Evolutionary conservation across 2,329 filamentous ascomycete species (phyloP).

Genomic region (Aurifilum marmelostoma): DNA sequence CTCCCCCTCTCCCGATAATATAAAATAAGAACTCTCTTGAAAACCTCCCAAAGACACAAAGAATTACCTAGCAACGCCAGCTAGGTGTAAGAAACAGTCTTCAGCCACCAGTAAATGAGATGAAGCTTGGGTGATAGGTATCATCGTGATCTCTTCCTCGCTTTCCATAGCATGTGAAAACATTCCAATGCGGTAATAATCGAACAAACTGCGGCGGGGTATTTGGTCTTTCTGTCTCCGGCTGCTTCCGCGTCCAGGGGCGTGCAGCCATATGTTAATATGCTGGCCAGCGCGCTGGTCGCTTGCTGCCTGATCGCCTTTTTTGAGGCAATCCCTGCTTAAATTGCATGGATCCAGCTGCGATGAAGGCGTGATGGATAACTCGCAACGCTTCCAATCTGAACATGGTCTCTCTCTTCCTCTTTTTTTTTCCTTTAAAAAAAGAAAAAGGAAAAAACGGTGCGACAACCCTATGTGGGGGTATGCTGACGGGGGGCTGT

Average conservation of each 20-base stretch:
- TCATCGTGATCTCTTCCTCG: not conserved
- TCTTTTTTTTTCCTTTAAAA: no score
- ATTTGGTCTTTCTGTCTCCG: not conserved
- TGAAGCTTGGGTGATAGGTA: slow-evolving; percentile 9
- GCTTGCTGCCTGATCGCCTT: not conserved
- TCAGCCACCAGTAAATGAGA: not conserved
- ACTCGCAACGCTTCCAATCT: not conserved
- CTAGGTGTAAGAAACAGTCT: slow-evolving; percentile 3
- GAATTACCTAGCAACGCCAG: not conserved
- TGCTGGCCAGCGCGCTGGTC: not conserved
- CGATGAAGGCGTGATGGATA: not conserved
- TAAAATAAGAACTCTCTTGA: not conserved
- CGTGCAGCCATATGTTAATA: not conserved
- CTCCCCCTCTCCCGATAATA: not conserved
- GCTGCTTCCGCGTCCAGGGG: not conserved
- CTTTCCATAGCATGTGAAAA: not conserved
- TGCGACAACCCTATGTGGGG: not conserved
- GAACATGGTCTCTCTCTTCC: not conserved
- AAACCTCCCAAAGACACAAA: slow-evolving; percentile 1
- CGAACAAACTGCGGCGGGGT: slow-evolving; percentile 9
- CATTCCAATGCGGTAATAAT: not conserved
- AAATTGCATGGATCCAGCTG: not conserved
- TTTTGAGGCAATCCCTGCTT: no score
- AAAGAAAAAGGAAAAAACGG: no score
- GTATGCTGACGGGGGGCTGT: not conserved